Evolutionary conservation across 2,329 filamentous ascomycete species (phyloP), one percentile per base, ranked within the genome.

Genomic region (Tolypocladium amazonense): DNA sequence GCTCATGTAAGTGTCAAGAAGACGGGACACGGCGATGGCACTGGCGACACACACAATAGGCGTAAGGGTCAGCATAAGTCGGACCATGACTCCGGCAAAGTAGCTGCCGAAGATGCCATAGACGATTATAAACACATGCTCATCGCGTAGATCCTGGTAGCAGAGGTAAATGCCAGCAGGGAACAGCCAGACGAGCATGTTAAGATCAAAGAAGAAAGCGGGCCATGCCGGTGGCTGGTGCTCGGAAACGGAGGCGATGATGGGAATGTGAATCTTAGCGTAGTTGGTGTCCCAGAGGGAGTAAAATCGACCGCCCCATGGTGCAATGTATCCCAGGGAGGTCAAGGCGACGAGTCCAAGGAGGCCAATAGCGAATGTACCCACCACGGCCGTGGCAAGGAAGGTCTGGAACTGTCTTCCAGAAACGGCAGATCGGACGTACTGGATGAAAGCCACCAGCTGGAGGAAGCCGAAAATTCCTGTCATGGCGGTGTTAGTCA

Each of bases 201-300:
- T 97, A 67, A 99, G 82, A 70, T 99, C 94, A 75, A 99, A 99
- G 81, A 99, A 99, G 82, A 97, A 99, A 20, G 95, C 91, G 2
- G 94, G 94, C 94, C 94, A 99, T 52, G 94, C 94, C 43, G 94
- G 99, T 59, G 94, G 94, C 78, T 99, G 94, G 79, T 99, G 94
- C 78, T 99, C 94, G 1, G 94, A 99, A 55, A 99, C 94, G n/a
- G 94, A 99, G 4, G 94, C 94, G 73, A 99, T 99, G 72, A 99
- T 99, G 62, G 94, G 94, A 71, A 99, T 99, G 71, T 99, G 94
- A 64, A 97, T 95, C 82, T 99, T 99, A 69, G 94, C 94, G 72
- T 99, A 99, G 68, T 91, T 89, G 7, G 94, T 99, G 73, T 99
- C 95, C 92, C 93, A 99, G 38, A 99, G 86, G 27, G 95, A 99